Percentiles rank a stretch among this genome's conserved stretches.
phyloP scores from a whole-genome alignment of 768 basidiomycete genomes.

The Pleurotus ostreatus region DNA sequence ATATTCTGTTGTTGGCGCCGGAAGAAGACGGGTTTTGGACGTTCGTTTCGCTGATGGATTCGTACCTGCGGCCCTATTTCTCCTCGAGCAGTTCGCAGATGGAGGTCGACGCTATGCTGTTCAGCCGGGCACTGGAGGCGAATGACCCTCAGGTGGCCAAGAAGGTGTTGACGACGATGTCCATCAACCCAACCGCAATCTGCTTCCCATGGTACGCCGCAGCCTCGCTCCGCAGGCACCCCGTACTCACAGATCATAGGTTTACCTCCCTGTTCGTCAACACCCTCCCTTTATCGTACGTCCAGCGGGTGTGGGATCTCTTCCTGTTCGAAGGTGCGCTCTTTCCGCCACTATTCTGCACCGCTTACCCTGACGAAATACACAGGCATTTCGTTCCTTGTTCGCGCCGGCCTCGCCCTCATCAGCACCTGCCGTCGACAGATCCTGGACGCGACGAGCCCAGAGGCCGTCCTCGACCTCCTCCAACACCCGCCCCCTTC shows the following conservation, averaged over 20 bases:
- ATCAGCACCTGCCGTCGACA: conserved; percentile 55
- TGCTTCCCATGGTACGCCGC: conserved; percentile 60
- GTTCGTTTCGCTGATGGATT: conserved; percentile 83
- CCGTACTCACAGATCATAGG: conserved; percentile 36
- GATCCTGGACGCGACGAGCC: conserved; percentile 47
- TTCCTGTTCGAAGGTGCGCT: conserved; percentile 72
- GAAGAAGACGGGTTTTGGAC: conserved; percentile 94
- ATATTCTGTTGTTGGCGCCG: conserved; percentile 68
- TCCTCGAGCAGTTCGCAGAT: conserved; percentile 55
- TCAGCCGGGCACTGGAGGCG: conserved; percentile 63
- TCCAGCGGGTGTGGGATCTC: conserved; percentile 79
- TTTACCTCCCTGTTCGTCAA: conserved; percentile 71
- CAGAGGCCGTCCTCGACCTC: conserved; percentile 41
- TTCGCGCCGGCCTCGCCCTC: conserved; percentile 70
- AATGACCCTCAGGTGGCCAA: conserved; percentile 58
- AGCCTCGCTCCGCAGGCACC: too few species aligned
- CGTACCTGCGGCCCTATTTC: conserved; percentile 77
- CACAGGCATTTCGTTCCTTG: conserved; percentile 58
- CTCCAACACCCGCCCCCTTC: conserved; percentile 48
- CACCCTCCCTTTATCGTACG: conserved; percentile 56
- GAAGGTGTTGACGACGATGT: conserved; percentile 63
- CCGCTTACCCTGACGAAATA: not conserved
- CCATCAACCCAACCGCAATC: conserved; percentile 50
- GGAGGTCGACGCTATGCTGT: conserved; percentile 73
- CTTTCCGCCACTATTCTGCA: not conserved